Evolutionary conservation across 164 flowering plant species (phyloP), one percentile per base, ranked within the genome.

Genomic region (Vitis amurensis): DNA sequence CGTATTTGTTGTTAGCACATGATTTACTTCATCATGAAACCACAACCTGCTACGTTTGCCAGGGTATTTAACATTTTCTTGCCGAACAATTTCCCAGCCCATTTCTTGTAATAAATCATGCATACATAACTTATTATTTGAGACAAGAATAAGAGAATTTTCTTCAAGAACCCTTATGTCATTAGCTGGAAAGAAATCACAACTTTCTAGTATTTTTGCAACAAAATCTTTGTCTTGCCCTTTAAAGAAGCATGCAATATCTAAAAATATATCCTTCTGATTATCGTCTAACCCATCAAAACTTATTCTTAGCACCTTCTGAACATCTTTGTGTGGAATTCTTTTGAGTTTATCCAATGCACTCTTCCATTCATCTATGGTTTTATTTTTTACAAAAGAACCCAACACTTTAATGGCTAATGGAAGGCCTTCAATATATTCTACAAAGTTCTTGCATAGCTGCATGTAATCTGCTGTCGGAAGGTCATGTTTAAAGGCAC

Each of bases 1-100:
- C 37, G 14, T 27, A 13, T 59, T 57, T 0, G 73, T 64, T 9
- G 16, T 50, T 4, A 81, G 56, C 4, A 68, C 75, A 31, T 19
- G 47, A 1, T 8, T 7, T 2, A 76, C 17, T 12, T 66, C 69
- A 8, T 55, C 44, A 19, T 11, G 59, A 55, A 0, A 30, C 69
- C 69, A 66, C 11, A 66, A 50, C 30, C 69, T 53, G 19, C 69
- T 53, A 31, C 50, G 60, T 37, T 37, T 53, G 7, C 69, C 50
- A 4, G 60, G 69, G 14, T 66, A 47, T 11, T 66, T 59, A 6
- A 16, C 50, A 12, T 48, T 27, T 55, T 31, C 60, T 66, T 52
- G 49, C 10, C 9, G 50, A 23, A 53, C 69, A 52, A 66, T 55
- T 29, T 66, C 50, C 37, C 60, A 5, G 1, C 50, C 69, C 69